Percentiles rank a stretch among this genome's conserved stretches.
Evolutionary conservation across 257 asterid genomes (phyloP).

Genomic region (Solanum clarkiae): DNA sequence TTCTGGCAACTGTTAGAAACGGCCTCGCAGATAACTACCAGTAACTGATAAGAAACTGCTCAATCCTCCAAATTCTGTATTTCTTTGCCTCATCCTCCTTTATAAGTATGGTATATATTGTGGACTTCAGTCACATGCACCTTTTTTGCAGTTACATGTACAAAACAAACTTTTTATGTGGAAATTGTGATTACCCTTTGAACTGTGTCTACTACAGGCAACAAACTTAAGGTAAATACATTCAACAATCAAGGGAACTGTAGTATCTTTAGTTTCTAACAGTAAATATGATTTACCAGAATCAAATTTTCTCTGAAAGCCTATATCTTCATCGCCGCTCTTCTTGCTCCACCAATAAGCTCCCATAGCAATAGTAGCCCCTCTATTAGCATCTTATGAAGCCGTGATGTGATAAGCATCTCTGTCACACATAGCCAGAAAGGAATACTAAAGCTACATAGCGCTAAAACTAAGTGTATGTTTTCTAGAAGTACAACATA

Average conservation of each 20-base stretch:
- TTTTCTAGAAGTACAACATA: background rate
- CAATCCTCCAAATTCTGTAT: background rate
- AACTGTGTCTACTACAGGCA: background rate
- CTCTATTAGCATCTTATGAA: too few relatives aligned
- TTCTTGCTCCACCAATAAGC: too few relatives aligned
- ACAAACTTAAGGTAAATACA: background rate
- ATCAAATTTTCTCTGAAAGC: background rate
- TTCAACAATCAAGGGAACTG: background rate
- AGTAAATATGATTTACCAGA: background rate
- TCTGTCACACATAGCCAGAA: too few relatives aligned
- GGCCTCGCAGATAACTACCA: background rate
- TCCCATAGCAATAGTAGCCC: too few relatives aligned
- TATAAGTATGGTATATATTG: slow-evolving; percentile 10
- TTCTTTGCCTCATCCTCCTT: background rate
- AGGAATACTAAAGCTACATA: too few relatives aligned
- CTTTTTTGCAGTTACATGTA: background rate
- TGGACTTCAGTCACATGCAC: slow-evolving; percentile 9
- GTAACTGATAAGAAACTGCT: background rate
- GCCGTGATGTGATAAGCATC: too few relatives aligned
- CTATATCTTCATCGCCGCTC: too few relatives aligned
- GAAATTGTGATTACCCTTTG: background rate
- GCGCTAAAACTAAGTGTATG: background rate
- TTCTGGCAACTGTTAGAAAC: background rate
- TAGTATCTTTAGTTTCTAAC: background rate
- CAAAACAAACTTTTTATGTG: background rate